Conservation (phyloP, 2,329 filamentous ascomycete genomes). For the Colletotrichum lindemuthianum region DNA sequence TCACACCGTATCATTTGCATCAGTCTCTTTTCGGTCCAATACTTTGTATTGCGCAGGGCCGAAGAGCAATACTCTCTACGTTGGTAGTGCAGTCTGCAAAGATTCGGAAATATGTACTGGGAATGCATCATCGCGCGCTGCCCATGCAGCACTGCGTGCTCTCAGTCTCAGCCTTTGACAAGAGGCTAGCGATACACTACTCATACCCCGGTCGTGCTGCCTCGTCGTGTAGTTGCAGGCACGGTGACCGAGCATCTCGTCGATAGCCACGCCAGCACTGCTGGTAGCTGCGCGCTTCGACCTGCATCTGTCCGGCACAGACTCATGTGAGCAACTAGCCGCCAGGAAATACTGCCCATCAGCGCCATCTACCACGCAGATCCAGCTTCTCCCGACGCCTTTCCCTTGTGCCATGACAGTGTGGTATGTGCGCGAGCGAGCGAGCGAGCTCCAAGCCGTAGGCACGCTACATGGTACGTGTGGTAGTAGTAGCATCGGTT, state of each 20-base stretch:
- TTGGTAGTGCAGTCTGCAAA: slow-evolving; percentile 6
- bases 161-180: not conserved
- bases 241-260: slow-evolving; percentile 1
- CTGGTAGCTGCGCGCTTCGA: not conserved
- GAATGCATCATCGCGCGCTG: not conserved
- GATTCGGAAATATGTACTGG: not conserved
- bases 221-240: not conserved
- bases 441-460: too few species aligned
- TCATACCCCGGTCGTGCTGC: too few species aligned
- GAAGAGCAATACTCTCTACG: not conserved
- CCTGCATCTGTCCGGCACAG: slow-evolving; percentile 32
- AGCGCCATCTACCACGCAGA: too few species aligned
- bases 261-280: too few species aligned
- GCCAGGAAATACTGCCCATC: slow-evolving; percentile 2
- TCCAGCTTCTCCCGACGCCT: not conserved
- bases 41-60: slow-evolving; percentile 6
- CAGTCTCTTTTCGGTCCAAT: not conserved
- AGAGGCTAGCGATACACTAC: too few species aligned
- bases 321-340: slow-evolving; percentile 29
- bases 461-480: too few species aligned
- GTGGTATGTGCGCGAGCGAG: not conserved
- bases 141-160: not conserved
- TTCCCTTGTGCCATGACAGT: not conserved
- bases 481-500: too few species aligned
- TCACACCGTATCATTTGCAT: not conserved